Percentiles rank a stretch among this genome's conserved stretches.
These are phyloP conservation scores for Hypomontagnella monticulosa DNA, from an alignment of 495 filamentous ascomycete species.

Conservation along the genomic window DNA sequence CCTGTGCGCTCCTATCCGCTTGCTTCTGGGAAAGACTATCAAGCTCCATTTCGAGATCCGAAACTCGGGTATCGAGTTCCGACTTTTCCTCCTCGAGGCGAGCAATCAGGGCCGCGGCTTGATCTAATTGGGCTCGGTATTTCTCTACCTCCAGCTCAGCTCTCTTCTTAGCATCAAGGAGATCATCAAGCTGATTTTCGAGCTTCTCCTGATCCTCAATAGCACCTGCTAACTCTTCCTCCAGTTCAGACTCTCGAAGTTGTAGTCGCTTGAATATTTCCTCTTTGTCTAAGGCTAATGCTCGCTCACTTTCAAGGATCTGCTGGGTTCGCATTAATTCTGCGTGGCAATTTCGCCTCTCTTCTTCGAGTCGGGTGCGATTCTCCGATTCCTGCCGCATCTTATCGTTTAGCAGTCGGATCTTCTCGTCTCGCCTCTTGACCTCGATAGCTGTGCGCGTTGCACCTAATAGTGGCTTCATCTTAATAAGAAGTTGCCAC, in stretches of 20 bases:
- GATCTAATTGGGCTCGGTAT: constrained; percentile 84
- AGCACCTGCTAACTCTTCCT: constrained; percentile 91
- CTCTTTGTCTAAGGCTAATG: constrained; percentile 95
- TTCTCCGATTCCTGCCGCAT: constrained; percentile 80
- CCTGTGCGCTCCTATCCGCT: constrained; percentile 73
- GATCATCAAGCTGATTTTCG: constrained; percentile 89
- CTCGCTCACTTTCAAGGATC: constrained; percentile 92
- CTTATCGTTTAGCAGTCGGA: constrained; percentile 82
- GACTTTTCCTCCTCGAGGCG: constrained; percentile 86
- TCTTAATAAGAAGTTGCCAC: constrained; percentile 95
- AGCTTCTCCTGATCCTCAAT: constrained; percentile 93
- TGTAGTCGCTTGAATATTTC: constrained; percentile 98
- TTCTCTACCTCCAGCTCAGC: constrained; percentile 85
- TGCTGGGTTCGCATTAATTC: constrained; percentile 92
- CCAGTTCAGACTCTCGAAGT: constrained; percentile 83
- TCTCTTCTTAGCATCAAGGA: constrained; percentile 88
- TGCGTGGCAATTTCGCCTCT: constrained; percentile 83
- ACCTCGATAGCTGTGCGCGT: constrained; percentile 91
- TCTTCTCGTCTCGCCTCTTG: constrained; percentile 92
- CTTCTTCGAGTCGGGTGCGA: constrained; percentile 86
- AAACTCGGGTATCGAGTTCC: constrained; percentile 70
- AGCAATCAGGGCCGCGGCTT: constrained; percentile 86
- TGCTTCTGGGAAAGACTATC: constrained; percentile 71
- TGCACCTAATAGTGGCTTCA: constrained; percentile 93
- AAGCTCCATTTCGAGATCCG: constrained; percentile 73